Conservation (phyloP, 1,284 basidiomycete species). For the Schizophyllum amplum region DNA sequence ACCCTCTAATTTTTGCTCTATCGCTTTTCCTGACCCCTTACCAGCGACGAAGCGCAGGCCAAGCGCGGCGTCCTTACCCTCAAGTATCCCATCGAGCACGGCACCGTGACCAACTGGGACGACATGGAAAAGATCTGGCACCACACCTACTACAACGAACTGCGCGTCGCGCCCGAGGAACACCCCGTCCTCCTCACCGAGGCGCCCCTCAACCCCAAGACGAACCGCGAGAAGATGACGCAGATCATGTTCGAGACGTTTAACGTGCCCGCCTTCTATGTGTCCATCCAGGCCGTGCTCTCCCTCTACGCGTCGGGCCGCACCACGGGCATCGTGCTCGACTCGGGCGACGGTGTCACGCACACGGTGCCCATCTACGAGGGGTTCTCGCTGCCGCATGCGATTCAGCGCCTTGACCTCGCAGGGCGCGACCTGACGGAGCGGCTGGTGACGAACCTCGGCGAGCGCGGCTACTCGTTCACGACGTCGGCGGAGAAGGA, state of each 20-base stretch:
- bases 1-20: conserved; percentile 16
- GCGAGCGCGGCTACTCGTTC: conserved; percentile 93
- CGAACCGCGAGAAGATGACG: conserved; percentile 94
- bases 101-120: conserved; percentile 95
- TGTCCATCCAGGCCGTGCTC: conserved; percentile 88
- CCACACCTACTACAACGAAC: conserved; percentile 86
- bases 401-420: conserved; percentile 91
- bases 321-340: conserved; percentile 88
- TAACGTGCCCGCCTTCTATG: conserved; percentile 91
- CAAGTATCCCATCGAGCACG: conserved; percentile 79
- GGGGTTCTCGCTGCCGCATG: conserved; percentile 92
- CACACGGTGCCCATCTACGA: conserved; percentile 95
- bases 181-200: conserved; percentile 91
- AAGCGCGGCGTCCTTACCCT: conserved; percentile 94
- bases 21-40: conserved; percentile 11
- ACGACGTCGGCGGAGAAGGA: conserved; percentile 91
- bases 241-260: conserved; percentile 98
- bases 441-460: conserved; percentile 87
- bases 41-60: conserved; percentile 86
- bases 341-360: conserved; percentile 91
- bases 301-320: conserved; percentile 92
- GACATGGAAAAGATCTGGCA: conserved; percentile 97
- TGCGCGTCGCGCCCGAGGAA: conserved; percentile 82
- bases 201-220: conserved; percentile 91
- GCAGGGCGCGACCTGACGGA: conserved; percentile 95